Base-by-base conservation (phyloP, 2,329 filamentous ascomycete species). In the Epichloe gansuensis region DNA sequence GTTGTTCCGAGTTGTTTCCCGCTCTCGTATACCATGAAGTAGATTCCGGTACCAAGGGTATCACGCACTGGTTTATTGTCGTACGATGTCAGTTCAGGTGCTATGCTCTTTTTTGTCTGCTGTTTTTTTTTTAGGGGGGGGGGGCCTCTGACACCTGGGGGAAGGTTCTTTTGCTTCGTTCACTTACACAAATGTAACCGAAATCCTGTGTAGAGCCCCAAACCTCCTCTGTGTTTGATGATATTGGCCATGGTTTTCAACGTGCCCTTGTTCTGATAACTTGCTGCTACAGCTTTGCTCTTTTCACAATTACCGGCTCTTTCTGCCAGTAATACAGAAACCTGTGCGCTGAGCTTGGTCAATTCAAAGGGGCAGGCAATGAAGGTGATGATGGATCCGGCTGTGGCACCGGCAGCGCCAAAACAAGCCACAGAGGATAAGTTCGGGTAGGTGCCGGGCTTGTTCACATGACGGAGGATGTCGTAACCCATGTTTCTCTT, bases 1-100 rank as follows among this genome's bases (percentile, higher is more conserved):
- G 87, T 88, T 21, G 84, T 87, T 56, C 89, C 77, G 25, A 91
- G 70, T 65, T 93, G 87, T 64, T 94, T 94, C 59, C 82, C 81
- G 64, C 85, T 89, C 68, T 94, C 88, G 65, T 94, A 94, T 34
- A 88, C 90, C 71, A 87, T 87, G 63, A 94, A 94, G 66, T 94
- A 94, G 53, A 91, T 87, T 34, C 81, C 80, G 1, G 88, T 94
- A 51, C 88, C 88, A 54, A 93, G 74, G 1, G 87, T 90, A 67
- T 94, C 88, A 55, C 88, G 80, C 61, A 90, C 86, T 87, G 31
- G 17, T 34, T 34, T 42, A 15, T 53, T 43, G 39, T 21, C 38
- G 34, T 5, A 27, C 40, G 4, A 6, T 17, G 9, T 49, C 15
- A 50, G 48, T 43, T 36, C 40, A 6, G 40, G 7, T 23, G n/a